Evolutionary conservation across 148 eudicot species (phyloP).

Genomic region (Diospyros lotus): DNA sequence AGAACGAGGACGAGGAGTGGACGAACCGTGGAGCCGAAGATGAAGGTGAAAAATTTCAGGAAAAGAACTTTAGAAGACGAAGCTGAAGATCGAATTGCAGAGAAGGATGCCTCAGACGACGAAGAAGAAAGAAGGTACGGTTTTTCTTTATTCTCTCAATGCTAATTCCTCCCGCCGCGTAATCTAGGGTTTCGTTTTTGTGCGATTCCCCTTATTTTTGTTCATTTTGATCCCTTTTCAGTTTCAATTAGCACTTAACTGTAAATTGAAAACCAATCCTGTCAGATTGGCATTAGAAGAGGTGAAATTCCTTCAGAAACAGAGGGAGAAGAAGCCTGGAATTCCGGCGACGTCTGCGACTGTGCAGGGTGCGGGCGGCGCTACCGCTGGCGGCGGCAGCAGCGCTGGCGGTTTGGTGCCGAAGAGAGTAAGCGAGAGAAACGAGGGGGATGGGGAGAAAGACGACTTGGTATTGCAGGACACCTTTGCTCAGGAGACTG

Average conservation of each 20-base stretch:
- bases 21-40: neutral
- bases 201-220: neutral
- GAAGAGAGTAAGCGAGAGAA: slow-evolving; percentile 39
- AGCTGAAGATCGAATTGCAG: slow-evolving; percentile 27
- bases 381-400: neutral
- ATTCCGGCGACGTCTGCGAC: slow-evolving; percentile 52
- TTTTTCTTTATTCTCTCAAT: neutral
- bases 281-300: slow-evolving; percentile 80
- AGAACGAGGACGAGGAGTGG: too few species aligned
- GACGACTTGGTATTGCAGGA: slow-evolving; percentile 96
- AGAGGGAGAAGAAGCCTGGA: slow-evolving; percentile 74
- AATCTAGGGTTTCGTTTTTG: slow-evolving; percentile 8
- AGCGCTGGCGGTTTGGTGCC: slow-evolving; percentile 28
- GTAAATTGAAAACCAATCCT: neutral
- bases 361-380: neutral
- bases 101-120: slow-evolving; percentile 31
- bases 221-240: too few species aligned
- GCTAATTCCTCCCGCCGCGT: neutral
- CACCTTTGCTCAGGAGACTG: slow-evolving; percentile 97
- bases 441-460: slow-evolving; percentile 72
- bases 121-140: slow-evolving; percentile 56
- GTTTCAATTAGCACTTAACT: too few species aligned
- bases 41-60: slow-evolving; percentile 55
- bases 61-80: slow-evolving; percentile 40
- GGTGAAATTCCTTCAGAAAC: slow-evolving; percentile 87